Percentiles rank a stretch among this genome's conserved stretches.
Evolutionary conservation across 305 asterid species (phyloP).

Genomic region (Fraxinus paxiana): DNA sequence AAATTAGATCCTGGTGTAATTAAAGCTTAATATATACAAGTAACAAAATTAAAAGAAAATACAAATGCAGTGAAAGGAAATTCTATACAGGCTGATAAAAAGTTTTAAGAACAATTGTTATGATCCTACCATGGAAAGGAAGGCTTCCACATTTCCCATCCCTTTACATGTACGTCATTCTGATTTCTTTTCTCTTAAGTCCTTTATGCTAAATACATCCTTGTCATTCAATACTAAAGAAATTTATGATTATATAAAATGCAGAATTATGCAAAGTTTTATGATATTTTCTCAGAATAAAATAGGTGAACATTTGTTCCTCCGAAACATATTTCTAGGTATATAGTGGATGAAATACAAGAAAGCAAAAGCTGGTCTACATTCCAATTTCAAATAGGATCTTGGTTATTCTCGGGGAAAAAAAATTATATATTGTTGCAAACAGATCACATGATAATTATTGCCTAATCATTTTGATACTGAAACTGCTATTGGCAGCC

Average conservation of each 20-base stretch:
- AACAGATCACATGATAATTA: background rate
- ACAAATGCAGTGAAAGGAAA: background rate
- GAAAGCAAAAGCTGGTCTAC: background rate
- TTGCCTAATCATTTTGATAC: background rate
- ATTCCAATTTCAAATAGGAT: background rate
- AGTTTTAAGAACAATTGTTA: background rate
- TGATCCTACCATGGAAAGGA: background rate
- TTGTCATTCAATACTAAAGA: background rate
- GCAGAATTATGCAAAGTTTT: background rate
- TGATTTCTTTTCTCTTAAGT: background rate
- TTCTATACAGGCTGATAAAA: background rate
- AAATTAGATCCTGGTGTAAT: background rate
- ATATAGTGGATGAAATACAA: slow-evolving; percentile 3
- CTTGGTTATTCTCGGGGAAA: background rate
- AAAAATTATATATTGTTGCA: background rate
- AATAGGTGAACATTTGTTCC: background rate
- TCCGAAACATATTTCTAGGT: background rate
- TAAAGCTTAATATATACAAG: slow-evolving; percentile 9
- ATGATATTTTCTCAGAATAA: background rate
- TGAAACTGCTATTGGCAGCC: background rate
- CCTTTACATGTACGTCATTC: background rate
- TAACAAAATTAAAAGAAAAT: background rate
- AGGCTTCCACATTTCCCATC: background rate
- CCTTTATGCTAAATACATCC: background rate
- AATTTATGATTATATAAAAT: background rate